Evolutionary conservation across 1,284 basidiomycete species (phyloP), one percentile per base, ranked within the genome.

Genomic region (Cryptococcus sp.): DNA sequence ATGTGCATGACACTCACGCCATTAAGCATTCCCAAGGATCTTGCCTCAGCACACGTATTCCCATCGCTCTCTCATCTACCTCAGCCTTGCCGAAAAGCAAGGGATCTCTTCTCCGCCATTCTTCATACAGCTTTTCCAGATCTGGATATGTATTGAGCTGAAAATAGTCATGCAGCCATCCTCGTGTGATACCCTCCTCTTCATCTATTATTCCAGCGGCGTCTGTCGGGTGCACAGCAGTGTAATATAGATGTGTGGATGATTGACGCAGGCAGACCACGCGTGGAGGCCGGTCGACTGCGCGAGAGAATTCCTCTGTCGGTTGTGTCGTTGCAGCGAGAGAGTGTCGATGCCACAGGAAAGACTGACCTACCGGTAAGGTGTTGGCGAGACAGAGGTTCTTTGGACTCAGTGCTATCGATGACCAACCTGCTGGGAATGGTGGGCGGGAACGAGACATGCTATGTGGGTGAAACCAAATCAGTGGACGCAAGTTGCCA

Each of bases 21-120:
- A 96, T 80, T 25, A 96, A 83, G 68, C 90, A 94, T 78, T 97
- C 96, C 88, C 93, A 99, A 55, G 93, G 91, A 72, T 97, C 93
- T 75, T 99, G 95, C 64, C 91, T 82, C 41, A 98, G 79, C 64
- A 98, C 89, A 46, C 87, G 67, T 1, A 84, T 79, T 0, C 84
- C 84, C 3, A 70, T 50, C 3, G 77, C 86, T 20, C 88, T 67
- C 16, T 59, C 86, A 30, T 82, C 78, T 56, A 84, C 81, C 47
- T 81, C 78, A 3, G 91, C 78, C 25, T 80, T 82, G 10, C 83
- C 81, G 74, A 99, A 97, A 49, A 79, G 63, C 11, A 89, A 85
- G 11, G 84, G 80, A 71, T 99, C 96, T 35, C 83, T 81, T 13
- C 71, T 67, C 1, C 76, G 61, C 95, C 96, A 99, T 60, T 88